Evolutionary conservation across 1,139 yeast genomes (phyloP), one percentile per base, ranked within the genome.

Genomic region (Saccharomyces hybrid): DNA sequence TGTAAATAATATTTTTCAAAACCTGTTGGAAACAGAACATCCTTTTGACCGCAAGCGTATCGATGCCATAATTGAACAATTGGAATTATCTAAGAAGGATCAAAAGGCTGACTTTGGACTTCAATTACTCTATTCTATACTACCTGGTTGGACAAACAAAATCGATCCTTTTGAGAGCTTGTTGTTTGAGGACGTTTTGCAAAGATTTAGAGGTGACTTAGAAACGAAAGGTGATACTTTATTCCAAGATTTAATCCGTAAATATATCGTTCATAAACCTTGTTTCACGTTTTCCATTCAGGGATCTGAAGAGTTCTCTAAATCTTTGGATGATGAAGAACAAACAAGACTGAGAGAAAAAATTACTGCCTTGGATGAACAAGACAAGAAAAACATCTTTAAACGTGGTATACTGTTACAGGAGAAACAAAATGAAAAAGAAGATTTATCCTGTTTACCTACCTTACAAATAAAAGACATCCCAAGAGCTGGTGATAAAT

Each of bases 21-120:
- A 81, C 2, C 78, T 78, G 44, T 68, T 81, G 23, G 65, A 70
- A 14, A 9, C 44, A 38, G 25, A 38, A 16, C 68, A 64, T 16
- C 78, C 81, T 1, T 78, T 85, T 57, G 83, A 85, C 48, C 75
- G 77, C 46, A 76, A 80, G 34, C 82, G 91, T 62, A 79, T 93
- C 16, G 86, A 87, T 55, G 98, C 96, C 0, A 80, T 93, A 49
- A 76, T 95, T 48, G 95, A 90, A 69, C 98, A 91, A 68, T 75
- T 91, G 48, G 99, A 93, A 68, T 74, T 93, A 44, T 75, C 83
- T 48, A 86, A 88, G 69, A 88, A 89, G 63, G 91, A 88, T 61
- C 95, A 90, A 59, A 90, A 86, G 63, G 86, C 98, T 0, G 89
- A 89, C 56, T 91, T 90, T 72, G 99, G 99, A 16, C 74, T 93